phyloP scores from a whole-genome alignment of 768 basidiomycete species.

The Daedalea quercina region DNA sequence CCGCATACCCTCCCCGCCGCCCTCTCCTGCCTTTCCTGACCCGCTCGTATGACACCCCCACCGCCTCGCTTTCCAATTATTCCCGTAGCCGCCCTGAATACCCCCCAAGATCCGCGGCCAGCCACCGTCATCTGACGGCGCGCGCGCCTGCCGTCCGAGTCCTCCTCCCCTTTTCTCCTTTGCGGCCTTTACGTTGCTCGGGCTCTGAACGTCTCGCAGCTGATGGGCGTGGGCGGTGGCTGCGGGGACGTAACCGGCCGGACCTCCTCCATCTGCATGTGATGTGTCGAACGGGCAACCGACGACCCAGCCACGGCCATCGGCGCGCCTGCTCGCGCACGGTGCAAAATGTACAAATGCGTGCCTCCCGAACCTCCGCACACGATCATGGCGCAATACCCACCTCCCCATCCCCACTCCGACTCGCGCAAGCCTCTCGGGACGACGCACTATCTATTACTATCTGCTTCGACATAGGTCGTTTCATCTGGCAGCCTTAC shows the following conservation, averaged over 20 bases:
- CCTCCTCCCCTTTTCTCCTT: not conserved
- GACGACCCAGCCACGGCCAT: too few species aligned
- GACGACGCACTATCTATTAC: constrained; percentile 11
- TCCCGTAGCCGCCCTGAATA: not conserved
- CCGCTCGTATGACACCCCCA: not conserved
- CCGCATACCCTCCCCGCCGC: not conserved
- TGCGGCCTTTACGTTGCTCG: not conserved
- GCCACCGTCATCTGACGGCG: not conserved
- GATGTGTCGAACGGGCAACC: not conserved
- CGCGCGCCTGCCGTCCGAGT: too few species aligned
- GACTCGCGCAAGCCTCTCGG: not conserved
- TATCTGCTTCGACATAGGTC: constrained; percentile 10
- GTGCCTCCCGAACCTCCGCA: too few species aligned
- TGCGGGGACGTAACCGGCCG: not conserved
- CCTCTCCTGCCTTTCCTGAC: not conserved
- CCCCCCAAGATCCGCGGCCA: not conserved
- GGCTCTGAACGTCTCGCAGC: not conserved
- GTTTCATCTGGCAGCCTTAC: not conserved
- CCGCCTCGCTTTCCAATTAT: not conserved
- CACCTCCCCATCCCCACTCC: not conserved
- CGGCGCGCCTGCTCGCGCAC: too few species aligned
- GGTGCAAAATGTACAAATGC: too few species aligned
- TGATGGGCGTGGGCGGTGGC: not conserved
- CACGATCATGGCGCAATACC: not conserved
- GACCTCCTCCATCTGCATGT: constrained; percentile 1